phyloP scores from a whole-genome alignment of 176 grass and related monocot species.

The Bromus sterilis region DNA sequence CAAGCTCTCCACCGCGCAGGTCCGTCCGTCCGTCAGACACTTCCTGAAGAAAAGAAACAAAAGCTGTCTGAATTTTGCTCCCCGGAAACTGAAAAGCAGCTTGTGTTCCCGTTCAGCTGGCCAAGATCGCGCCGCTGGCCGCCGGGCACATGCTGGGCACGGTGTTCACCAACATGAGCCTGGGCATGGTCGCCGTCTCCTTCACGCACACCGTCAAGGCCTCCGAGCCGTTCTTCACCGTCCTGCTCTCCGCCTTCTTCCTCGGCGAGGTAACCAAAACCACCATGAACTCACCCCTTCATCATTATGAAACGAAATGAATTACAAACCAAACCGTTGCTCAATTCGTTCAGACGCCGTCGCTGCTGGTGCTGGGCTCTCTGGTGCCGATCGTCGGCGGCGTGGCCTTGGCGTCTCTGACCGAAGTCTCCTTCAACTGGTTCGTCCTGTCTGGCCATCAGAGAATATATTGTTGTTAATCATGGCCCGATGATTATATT shows the following conservation, averaged over 20 bases:
- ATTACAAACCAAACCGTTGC: not conserved
- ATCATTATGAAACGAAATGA: not conserved
- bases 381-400: constrained; percentile 80
- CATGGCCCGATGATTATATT: not conserved
- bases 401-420: constrained; percentile 65
- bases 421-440: constrained; percentile 82
- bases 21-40: no score
- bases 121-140: constrained; percentile 62
- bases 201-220: constrained; percentile 98
- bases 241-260: constrained; percentile 83
- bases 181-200: constrained; percentile 83
- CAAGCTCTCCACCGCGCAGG: constrained; percentile 48
- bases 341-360: constrained; percentile 25
- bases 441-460: not conserved
- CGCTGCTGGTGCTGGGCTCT: constrained; percentile 45
- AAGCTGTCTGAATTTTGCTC: not conserved
- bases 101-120: constrained; percentile 32
- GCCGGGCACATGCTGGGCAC: constrained; percentile 75
- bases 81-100: not conserved
- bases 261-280: constrained; percentile 81
- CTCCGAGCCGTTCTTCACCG: constrained; percentile 87
- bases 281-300: not conserved
- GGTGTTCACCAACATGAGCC: constrained; percentile 92
- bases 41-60: no score
- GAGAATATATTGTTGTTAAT: constrained; percentile 1